Conservation (phyloP, 768 basidiomycete genomes). For the Lentinula aciculospora region DNA sequence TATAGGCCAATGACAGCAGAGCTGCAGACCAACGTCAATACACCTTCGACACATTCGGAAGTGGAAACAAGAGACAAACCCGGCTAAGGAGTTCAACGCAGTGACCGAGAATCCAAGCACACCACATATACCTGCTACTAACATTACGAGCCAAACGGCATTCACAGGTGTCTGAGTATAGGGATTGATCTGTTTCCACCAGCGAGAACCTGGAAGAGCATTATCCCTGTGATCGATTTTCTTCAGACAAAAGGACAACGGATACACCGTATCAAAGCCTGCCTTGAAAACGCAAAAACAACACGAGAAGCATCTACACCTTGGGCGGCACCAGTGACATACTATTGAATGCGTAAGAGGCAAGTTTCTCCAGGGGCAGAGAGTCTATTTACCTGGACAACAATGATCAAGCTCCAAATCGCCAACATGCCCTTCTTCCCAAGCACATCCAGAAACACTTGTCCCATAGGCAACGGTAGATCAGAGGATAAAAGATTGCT, state of each 20-base stretch:
- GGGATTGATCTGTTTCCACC: conserved; percentile 59
- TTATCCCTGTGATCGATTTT: conserved; percentile 38
- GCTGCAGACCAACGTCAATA: conserved; percentile 22
- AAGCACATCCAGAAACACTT: conserved; percentile 58
- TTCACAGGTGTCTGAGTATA: conserved; percentile 66
- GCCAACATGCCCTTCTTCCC: conserved; percentile 69
- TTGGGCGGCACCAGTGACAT: conserved; percentile 69
- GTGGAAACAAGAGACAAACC: conserved; percentile 31
- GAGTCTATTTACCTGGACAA: conserved; percentile 35
- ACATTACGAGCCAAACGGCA: conserved; percentile 72
- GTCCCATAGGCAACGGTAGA: conserved; percentile 67
- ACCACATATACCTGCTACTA: conserved; percentile 48
- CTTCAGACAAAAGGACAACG: background rate
- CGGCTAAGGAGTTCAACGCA: conserved; percentile 61
- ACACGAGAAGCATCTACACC: conserved; percentile 72
- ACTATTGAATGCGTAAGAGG: conserved; percentile 28
- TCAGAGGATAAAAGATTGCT: conserved; percentile 37
- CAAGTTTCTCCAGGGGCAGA: background rate
- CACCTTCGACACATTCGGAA: background rate
- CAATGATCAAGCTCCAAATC: conserved; percentile 67
- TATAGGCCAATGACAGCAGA: conserved; percentile 71
- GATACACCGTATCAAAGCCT: background rate
- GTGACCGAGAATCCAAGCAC: conserved; percentile 60
- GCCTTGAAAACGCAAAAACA: conserved; percentile 63
- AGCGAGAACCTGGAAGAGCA: conserved; percentile 65